A percentile compares a stretch with the other conserved stretches of the same genome.
Conservation (phyloP, 169 alveolate species). For the Plasmodium falciparum region DNA sequence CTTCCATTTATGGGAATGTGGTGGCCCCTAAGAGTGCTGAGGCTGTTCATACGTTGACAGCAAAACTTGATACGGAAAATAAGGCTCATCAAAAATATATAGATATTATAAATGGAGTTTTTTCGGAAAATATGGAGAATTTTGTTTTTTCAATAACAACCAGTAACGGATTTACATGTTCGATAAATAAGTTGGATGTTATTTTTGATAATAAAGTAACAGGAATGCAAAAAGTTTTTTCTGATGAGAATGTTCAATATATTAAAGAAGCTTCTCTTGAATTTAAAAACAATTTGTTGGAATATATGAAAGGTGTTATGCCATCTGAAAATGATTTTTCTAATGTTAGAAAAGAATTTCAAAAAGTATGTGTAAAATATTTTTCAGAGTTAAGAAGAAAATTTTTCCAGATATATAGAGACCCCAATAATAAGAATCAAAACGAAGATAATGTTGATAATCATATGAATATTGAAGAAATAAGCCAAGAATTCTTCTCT, state of each 20-base stretch:
- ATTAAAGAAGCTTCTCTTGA: constrained; percentile 36
- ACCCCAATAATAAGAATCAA: not conserved
- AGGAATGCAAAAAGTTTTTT: constrained; percentile 6
- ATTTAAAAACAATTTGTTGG: constrained; percentile 5
- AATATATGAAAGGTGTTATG: no score
- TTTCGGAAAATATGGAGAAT: constrained; percentile 1
- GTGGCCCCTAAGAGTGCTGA: not conserved
- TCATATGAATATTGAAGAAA: constrained; percentile 3
- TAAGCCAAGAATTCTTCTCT: not conserved
- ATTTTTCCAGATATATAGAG: constrained; percentile 34
- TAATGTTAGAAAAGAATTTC: constrained; percentile 10
- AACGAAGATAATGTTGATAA: not conserved
- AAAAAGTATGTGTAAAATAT: constrained; percentile 1
- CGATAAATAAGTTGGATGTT: constrained; percentile 28
- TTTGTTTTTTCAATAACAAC: not conserved
- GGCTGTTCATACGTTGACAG: constrained; percentile 7
- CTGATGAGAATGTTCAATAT: not conserved
- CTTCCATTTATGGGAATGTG: not conserved
- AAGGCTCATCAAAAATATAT: not conserved
- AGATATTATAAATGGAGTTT: constrained; percentile 12
- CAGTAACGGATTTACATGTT: constrained; percentile 13
- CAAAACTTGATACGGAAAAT: constrained; percentile 12
- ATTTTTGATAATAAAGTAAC: not conserved
- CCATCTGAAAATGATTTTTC: no score
- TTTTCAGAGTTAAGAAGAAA: constrained; percentile 3